These are phyloP conservation scores for Drechslerella coelobrocha DNA, from an alignment of 2,329 filamentous ascomycete genomes.

Conservation along the genomic window DNA sequence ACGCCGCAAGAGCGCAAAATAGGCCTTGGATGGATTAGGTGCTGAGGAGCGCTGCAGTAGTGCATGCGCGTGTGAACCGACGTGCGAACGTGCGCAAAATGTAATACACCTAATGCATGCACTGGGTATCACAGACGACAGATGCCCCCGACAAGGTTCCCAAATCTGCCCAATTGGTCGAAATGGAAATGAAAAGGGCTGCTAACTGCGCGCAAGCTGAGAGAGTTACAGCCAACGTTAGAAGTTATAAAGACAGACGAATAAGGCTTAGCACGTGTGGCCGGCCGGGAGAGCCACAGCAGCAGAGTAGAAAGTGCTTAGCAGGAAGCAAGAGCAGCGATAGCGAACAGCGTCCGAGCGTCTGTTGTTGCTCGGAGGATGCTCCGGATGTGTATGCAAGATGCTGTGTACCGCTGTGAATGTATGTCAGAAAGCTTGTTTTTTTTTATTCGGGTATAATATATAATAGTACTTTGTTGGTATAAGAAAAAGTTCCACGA, in stretches of 20 bases:
- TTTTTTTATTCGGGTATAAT: background rate
- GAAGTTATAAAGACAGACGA: conserved; percentile 12
- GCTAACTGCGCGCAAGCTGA: background rate
- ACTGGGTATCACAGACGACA: conserved; percentile 3
- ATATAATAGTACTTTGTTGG: background rate
- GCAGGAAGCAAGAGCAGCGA: background rate
- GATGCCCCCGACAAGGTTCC: background rate
- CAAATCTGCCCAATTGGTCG: conserved; percentile 4
- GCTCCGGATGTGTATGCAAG: background rate
- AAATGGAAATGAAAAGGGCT: conserved; percentile 2
- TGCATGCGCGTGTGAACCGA: background rate
- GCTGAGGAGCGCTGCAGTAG: background rate
- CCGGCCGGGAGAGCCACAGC: background rate
- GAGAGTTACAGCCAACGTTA: background rate
- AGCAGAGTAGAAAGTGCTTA: background rate
- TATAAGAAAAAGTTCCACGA: background rate
- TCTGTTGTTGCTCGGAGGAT: background rate
- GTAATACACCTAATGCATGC: conserved; percentile 4
- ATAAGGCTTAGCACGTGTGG: conserved; percentile 19
- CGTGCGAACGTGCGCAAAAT: background rate
- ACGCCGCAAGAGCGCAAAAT: background rate
- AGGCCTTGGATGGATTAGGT: background rate
- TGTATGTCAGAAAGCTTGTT: background rate
- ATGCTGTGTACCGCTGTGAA: background rate
- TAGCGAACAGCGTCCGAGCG: background rate